A percentile compares a stretch with the other conserved stretches of the same genome.
phyloP scores from a whole-genome alignment of 73 alveolate genomes.

The Effrenium voratum region DNA sequence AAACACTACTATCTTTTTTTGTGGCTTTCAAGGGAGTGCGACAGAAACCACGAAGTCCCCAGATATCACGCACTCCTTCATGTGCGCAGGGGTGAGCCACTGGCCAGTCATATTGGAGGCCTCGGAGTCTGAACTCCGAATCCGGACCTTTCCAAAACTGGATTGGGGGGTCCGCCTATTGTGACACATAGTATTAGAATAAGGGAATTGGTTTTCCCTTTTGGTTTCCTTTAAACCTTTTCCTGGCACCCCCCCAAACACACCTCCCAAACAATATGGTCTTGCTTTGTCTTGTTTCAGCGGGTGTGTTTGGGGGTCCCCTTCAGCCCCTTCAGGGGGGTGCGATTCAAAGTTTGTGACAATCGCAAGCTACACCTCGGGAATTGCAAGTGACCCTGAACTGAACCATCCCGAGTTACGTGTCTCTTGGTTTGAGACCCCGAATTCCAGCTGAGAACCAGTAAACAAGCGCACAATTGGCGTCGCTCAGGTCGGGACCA shows the following conservation, averaged over 20 bases:
- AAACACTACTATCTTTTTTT: too few species aligned
- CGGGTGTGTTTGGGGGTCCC: not conserved
- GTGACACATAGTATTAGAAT: not conserved
- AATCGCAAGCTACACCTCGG: too few species aligned
- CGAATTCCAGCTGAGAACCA: too few species aligned
- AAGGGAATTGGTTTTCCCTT: not conserved
- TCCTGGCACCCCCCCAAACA: not conserved
- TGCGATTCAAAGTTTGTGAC: too few species aligned
- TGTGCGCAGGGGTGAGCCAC: conserved; percentile 77
- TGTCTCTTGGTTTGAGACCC: too few species aligned
- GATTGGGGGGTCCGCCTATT: not conserved
- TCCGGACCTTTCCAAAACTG: not conserved
- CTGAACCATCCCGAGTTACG: too few species aligned
- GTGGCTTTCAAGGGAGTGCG: not conserved
- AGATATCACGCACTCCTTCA: conserved; percentile 28
- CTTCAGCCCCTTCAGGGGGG: too few species aligned
- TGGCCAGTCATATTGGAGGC: conserved; percentile 86
- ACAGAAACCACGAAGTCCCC: not conserved
- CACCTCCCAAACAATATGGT: not conserved
- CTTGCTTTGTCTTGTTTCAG: not conserved
- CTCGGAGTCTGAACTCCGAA: not conserved
- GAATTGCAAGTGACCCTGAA: too few species aligned
- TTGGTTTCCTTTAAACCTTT: not conserved
- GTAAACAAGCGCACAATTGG: too few species aligned
- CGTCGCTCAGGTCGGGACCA: too few species aligned